These are phyloP conservation scores for Aspergillus nomiae DNA, from an alignment of 2,329 filamentous ascomycete genomes.

Conservation along the genomic window DNA sequence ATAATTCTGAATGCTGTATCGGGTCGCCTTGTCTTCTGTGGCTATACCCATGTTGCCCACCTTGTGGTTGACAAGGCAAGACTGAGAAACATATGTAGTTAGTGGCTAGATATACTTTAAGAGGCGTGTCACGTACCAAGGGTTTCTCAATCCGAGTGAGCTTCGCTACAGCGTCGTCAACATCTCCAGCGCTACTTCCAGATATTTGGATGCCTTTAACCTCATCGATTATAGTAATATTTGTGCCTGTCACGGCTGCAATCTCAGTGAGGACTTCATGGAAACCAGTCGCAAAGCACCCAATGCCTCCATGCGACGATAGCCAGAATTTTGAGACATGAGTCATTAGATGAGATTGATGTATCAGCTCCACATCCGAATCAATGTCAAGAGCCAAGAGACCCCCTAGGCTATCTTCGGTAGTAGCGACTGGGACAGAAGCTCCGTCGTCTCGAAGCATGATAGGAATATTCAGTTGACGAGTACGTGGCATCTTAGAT, in stretches of 20 bases:
- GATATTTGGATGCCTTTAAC: slow-evolving; percentile 28
- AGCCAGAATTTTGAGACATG: slow-evolving; percentile 28
- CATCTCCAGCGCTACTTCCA: slow-evolving; percentile 22
- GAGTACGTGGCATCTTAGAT: slow-evolving; percentile 29
- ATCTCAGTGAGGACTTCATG: slow-evolving; percentile 24
- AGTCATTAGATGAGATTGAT: slow-evolving; percentile 3
- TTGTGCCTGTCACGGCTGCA: slow-evolving; percentile 29
- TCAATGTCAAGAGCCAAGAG: slow-evolving; percentile 20
- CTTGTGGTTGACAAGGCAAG: slow-evolving; percentile 17
- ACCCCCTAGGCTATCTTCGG: slow-evolving; percentile 6
- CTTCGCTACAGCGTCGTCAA: slow-evolving; percentile 31
- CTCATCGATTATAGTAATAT: slow-evolving; percentile 24
- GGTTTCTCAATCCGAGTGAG: slow-evolving; percentile 30
- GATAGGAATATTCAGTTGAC: slow-evolving; percentile 25
- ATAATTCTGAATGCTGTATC: slow-evolving; percentile 23
- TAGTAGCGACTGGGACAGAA: not conserved
- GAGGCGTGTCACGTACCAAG: slow-evolving; percentile 27
- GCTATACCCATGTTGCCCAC: slow-evolving; percentile 24
- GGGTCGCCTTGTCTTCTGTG: slow-evolving; percentile 5
- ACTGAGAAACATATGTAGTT: slow-evolving; percentile 17
- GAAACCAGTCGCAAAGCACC: slow-evolving; percentile 25
- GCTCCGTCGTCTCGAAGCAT: slow-evolving; percentile 12
- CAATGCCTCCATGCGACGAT: slow-evolving; percentile 21
- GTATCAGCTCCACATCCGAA: slow-evolving; percentile 18
- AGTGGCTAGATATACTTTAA: not conserved